These are phyloP conservation scores for Cordyceps cicadae DNA, from an alignment of 2,329 filamentous ascomycete genomes.

Conservation along the genomic window DNA sequence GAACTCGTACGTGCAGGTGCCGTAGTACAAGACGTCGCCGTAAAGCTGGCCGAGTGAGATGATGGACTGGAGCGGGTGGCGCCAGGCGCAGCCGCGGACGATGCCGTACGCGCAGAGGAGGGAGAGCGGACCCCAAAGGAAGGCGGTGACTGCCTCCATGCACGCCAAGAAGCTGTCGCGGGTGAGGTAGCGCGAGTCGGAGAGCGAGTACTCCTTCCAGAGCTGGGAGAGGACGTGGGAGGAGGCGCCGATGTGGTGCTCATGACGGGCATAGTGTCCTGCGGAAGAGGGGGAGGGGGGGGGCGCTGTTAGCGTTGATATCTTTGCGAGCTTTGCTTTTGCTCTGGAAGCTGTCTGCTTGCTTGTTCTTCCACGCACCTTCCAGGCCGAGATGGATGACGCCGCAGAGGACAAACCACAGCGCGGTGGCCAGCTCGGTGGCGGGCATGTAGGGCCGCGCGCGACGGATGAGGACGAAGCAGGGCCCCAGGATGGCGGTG, in stretches of 20 bases:
- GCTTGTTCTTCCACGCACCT: conserved; percentile 13
- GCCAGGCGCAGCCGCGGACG: conserved; percentile 27
- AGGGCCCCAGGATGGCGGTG: conserved; percentile 46
- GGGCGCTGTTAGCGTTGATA: not conserved
- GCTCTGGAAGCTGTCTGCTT: not conserved
- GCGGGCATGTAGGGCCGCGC: conserved; percentile 42
- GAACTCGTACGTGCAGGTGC: conserved; percentile 30
- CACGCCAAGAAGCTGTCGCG: conserved; percentile 35
- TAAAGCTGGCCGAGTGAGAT: conserved; percentile 34
- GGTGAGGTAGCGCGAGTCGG: conserved; percentile 40
- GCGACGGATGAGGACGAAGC: conserved; percentile 44
- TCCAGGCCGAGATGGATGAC: conserved; percentile 28
- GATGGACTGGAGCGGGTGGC: conserved; percentile 33
- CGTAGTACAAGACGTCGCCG: conserved; percentile 37
- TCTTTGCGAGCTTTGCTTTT: too few species aligned
- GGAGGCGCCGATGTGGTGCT: conserved; percentile 24
- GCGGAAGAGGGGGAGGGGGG: too few species aligned
- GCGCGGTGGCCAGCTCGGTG: conserved; percentile 47
- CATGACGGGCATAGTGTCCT: conserved; percentile 36
- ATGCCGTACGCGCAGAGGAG: conserved; percentile 32
- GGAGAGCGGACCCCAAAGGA: conserved; percentile 38
- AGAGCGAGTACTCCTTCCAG: conserved; percentile 43
- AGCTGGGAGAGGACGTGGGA: conserved; percentile 34
- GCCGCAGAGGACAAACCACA: conserved; percentile 66
- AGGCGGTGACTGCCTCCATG: conserved; percentile 39